These are phyloP conservation scores for Chlamydomonas reinhardtii DNA, from an alignment of 163 green algal genomes.

Conservation along the genomic window DNA sequence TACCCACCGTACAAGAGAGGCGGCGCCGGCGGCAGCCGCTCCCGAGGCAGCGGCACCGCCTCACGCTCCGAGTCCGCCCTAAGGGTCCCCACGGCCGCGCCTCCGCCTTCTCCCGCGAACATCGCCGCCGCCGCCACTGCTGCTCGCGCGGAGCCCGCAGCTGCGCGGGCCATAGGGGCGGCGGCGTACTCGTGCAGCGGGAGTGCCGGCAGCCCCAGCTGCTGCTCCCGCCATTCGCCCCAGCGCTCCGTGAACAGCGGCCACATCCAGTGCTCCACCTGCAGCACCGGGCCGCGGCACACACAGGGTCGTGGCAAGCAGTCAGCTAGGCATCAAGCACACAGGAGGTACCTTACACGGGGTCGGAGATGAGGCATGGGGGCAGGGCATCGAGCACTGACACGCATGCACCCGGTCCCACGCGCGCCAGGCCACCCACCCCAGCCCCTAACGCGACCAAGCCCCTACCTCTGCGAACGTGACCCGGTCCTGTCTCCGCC, in stretches of 20 bases:
- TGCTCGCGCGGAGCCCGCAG: neutral
- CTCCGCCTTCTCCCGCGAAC: too few relatives aligned
- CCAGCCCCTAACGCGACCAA: too few relatives aligned
- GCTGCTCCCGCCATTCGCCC: constrained; percentile 64
- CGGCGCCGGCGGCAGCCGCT: constrained; percentile 42
- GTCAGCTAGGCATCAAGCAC: too few relatives aligned
- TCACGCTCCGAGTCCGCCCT: neutral
- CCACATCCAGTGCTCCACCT: constrained; percentile 87
- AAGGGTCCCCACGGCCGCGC: too few relatives aligned
- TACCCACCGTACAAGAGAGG: constrained; percentile 72
- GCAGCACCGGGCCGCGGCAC: neutral
- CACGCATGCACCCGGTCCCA: too few relatives aligned
- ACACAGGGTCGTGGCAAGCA: neutral
- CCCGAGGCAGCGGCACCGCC: neutral
- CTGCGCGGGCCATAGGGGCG: too few relatives aligned
- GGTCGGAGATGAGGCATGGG: too few relatives aligned
- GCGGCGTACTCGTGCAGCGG: constrained; percentile 39
- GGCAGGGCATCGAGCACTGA: too few relatives aligned
- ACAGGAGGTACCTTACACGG: too few relatives aligned
- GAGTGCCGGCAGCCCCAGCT: constrained; percentile 51
- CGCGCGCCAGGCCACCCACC: neutral
- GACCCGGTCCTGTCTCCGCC: neutral
- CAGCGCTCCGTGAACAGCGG: constrained; percentile 80
- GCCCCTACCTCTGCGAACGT: constrained; percentile 31
- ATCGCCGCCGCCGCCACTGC: neutral